Base-by-base conservation (phyloP, 176 grass and related monocot species). In the Lolium perenne region DNA sequence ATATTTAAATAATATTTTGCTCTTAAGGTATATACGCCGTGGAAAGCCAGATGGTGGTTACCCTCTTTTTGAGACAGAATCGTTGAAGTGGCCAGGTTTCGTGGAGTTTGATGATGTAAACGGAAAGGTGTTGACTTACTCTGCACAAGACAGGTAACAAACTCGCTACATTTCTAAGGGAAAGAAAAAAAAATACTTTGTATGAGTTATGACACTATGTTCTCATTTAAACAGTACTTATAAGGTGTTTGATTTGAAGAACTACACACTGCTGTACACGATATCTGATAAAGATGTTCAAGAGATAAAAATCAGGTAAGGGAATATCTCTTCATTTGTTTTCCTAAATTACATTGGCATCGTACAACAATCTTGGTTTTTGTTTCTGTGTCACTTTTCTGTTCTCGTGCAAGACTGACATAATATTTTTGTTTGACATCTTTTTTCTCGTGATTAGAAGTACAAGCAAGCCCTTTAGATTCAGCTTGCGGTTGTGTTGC, bases 31-130 rank as follows among this genome's bases (percentile, higher is more conserved):
- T 82, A 95, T 95, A 22, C 74, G 82, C 63, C 90, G 89, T 74
- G 91, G 77, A 80, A 87, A 93, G 47, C 89, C 87, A 80, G 84
- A 95, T 84, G 84, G 91, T 38, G 94, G 94, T 16, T 95, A 90
- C 72, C 89, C 94, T 70, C 91, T 95, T 88, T 95, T 95, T 60
- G 94, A 93, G 83, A 79, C 84, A 38, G 89, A 95, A 64, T 93
- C 91, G 12, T 86, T 95, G 29, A 93, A 89, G 29, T 93, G 91
- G 91, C 94, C 94, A 78, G 94, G 94, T 78, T 95, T 93, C 82
- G 91, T 95, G 5, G 94, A 95, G 69, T 95, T 95, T 83, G 94
- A 95, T 86, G 94, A 95, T 93, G 94, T 93, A 51, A 95, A 95
- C 17, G 89, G 91, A 50, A 95, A 95, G 69, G 91, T 95, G 81